phyloP scores from a whole-genome alignment of 306 rosid genomes.

The Medicago lupulina region DNA sequence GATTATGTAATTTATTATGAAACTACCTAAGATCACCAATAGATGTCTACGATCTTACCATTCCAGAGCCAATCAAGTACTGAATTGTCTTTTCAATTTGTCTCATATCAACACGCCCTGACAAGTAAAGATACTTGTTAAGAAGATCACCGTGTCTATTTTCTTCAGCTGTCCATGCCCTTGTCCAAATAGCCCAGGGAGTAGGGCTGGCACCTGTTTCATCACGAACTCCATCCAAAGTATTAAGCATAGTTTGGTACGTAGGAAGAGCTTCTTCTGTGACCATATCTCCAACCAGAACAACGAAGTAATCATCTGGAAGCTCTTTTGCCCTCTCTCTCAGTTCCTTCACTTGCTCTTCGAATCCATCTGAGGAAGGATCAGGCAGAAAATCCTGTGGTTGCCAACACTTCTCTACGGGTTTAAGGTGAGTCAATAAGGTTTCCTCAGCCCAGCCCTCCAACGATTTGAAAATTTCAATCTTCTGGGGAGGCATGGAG shows the following conservation, averaged over 20 bases:
- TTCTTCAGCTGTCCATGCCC: slow-evolving; percentile 99
- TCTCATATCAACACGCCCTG: slow-evolving; percentile 89
- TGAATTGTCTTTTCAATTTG: slow-evolving; percentile 94
- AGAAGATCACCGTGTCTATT: slow-evolving; percentile 95
- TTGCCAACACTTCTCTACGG: slow-evolving; percentile 94
- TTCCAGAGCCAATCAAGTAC: slow-evolving; percentile 89
- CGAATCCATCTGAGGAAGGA: slow-evolving; percentile 76
- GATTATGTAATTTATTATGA: slow-evolving; percentile 26
- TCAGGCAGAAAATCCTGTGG: slow-evolving; percentile 91
- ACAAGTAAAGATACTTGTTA: slow-evolving; percentile 87
- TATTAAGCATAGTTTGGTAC: slow-evolving; percentile 91
- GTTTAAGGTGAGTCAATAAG: slow-evolving; percentile 76
- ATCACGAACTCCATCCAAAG: slow-evolving; percentile 88
- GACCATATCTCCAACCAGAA: slow-evolving; percentile 91
- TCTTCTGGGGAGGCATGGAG: slow-evolving; percentile 89
- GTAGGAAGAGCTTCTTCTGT: slow-evolving; percentile 97
- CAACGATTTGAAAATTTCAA: slow-evolving; percentile 81
- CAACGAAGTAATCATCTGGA: slow-evolving; percentile 91
- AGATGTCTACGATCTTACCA: slow-evolving; percentile 59
- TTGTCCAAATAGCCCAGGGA: slow-evolving; percentile 94
- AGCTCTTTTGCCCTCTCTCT: slow-evolving; percentile 79
- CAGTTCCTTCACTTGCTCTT: slow-evolving; percentile 82
- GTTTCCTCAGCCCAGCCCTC: slow-evolving; percentile 88
- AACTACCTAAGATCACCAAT: neutral
- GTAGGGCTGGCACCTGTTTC: slow-evolving; percentile 93